Conservation (phyloP, 139 green algal species). For the Micromonas commoda region DNA sequence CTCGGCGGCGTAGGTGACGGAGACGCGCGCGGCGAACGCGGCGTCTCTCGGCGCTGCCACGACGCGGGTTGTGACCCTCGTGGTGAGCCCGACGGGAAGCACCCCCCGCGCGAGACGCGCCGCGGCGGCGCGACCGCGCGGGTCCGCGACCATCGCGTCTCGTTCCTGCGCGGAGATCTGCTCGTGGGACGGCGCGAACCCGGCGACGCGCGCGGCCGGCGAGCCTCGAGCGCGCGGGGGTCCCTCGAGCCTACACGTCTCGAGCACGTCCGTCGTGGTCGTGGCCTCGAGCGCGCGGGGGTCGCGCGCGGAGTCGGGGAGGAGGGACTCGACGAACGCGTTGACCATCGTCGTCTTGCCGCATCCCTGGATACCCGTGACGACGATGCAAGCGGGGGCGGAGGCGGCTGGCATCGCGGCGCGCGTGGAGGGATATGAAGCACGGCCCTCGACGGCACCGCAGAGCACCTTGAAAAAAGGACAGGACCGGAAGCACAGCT, state of each 20-base stretch:
- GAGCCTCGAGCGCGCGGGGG: neutral
- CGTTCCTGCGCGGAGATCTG: neutral
- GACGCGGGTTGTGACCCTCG: neutral
- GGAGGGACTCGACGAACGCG: neutral
- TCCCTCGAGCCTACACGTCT: neutral
- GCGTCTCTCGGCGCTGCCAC: neutral
- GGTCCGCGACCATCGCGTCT: neutral
- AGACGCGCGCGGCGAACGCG: neutral
- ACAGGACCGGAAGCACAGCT: no score
- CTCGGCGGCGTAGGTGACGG: neutral
- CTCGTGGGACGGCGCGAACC: neutral
- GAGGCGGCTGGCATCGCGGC: neutral
- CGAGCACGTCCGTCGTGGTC: neutral
- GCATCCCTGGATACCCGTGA: neutral
- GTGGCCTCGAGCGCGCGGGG: neutral
- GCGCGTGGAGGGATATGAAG: no score
- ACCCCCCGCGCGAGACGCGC: neutral
- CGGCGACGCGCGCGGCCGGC: neutral
- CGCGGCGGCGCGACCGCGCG: neutral
- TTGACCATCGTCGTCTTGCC: slow-evolving; percentile 2
- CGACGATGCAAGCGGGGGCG: neutral
- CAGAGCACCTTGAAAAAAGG: no score
- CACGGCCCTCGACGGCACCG: no score
- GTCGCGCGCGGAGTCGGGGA: neutral
- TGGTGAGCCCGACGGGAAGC: neutral